These are phyloP conservation scores for Aspergillus sclerotialis DNA, from an alignment of 2,329 filamentous ascomycete genomes.

Conservation along the genomic window DNA sequence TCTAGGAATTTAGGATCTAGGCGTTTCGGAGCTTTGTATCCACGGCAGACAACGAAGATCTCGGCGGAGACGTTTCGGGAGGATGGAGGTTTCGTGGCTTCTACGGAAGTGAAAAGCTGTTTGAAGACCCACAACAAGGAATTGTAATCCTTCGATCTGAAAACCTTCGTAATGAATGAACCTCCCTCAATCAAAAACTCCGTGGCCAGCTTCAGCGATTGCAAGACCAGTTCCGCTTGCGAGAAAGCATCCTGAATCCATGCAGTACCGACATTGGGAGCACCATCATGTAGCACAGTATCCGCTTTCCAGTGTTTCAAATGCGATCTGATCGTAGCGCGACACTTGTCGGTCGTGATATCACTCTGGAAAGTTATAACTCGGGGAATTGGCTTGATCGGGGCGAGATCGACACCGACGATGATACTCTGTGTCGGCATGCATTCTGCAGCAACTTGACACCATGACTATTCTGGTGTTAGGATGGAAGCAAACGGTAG, in stretches of 20 bases:
- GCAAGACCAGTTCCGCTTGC: conserved; percentile 85
- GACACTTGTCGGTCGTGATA: conserved; percentile 94
- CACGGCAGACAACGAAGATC: conserved; percentile 95
- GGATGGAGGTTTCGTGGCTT: conserved; percentile 94
- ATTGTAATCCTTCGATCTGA: conserved; percentile 95
- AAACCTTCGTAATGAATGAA: conserved; percentile 95
- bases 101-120: conserved; percentile 89
- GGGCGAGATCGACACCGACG: conserved; percentile 85
- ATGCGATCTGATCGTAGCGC: conserved; percentile 79
- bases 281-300: conserved; percentile 91
- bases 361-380: conserved; percentile 96
- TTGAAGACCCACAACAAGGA: conserved; percentile 95
- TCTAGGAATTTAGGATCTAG: conserved; percentile 92
- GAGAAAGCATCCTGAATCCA: conserved; percentile 99
- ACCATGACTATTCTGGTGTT: conserved; percentile 63
- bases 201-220: conserved; percentile 86
- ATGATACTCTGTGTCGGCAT: conserved; percentile 90
- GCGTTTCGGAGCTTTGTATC: conserved; percentile 89
- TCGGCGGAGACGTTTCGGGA: conserved; percentile 95
- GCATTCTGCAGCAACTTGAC: conserved; percentile 88
- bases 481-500: conserved; percentile 10
- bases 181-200: conserved; percentile 87
- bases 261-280: conserved; percentile 93
- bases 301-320: conserved; percentile 96
- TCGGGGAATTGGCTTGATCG: conserved; percentile 91